Base-by-base conservation (phyloP, 208 protist genomes). In the Tritrichomonas musculus region DNA sequence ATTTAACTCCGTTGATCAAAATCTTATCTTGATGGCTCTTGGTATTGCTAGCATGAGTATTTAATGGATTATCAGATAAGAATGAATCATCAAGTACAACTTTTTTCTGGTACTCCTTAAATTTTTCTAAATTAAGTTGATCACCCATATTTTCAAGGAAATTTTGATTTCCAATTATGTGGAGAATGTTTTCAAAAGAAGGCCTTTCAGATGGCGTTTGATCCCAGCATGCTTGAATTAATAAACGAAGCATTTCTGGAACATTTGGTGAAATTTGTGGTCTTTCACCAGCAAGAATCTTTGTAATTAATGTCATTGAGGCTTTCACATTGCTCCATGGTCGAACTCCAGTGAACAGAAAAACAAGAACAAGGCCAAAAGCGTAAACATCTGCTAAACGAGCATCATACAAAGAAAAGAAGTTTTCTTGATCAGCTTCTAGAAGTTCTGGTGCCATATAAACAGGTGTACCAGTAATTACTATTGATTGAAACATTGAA, bases 341-440 rank as follows among this genome's bases (percentile, higher is more conserved):
- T 8, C 53, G 33, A 17, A 57, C 27, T 11, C 39, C 47, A 17
- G 77, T 39, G 47, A 8, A 53, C 30, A 88, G 1, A 17, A 57
- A 41, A 44, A 27, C 53, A 9, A 88, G 17, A 39, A 88, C 13
- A 53, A 88, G 53, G 1, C 77, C 77, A 36, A 44, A 88, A 27
- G 77, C 77, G n/a, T 88, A 88, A 39, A 88, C 77, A 88, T 88
- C 77, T n/a, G n/a, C n/a, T 0, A 88, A 22, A 20, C 27, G 39
- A 33, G 41, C 30, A 20, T 88, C 77, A 50, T 88, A 88, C n/a
- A n/a, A n/a, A n/a, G n/a, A n/a, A n/a, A n/a, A n/a, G n/a, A n/a
- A n/a, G n/a, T n/a, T n/a, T 33, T 14, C 5, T 2, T 27, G 14
- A 13, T 39, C 77, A 27, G 11, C 27, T 30, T 20, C 33, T 39